phyloP scores from a whole-genome alignment of 2,329 filamentous ascomycete genomes.

The Arachnomyces sp. region DNA sequence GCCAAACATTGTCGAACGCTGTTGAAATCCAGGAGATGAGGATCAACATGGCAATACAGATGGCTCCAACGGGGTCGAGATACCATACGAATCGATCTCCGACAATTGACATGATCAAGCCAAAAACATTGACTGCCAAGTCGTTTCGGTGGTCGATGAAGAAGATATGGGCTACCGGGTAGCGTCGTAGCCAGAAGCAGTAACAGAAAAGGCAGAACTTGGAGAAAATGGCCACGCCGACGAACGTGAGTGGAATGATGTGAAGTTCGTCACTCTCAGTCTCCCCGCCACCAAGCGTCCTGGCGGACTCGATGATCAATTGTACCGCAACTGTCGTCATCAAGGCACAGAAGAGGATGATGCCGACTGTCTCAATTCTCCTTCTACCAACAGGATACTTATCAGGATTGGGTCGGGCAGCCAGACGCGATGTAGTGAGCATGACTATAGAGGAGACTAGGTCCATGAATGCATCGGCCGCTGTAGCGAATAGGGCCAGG shows the following conservation, averaged over 20 bases:
- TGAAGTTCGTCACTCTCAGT: conserved; percentile 40
- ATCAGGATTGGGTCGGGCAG: conserved; percentile 53
- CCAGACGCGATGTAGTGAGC: conserved; percentile 53
- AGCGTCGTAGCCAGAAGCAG: conserved; percentile 15
- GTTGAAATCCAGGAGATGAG: conserved; percentile 56
- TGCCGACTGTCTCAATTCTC: conserved; percentile 57
- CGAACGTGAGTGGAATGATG: conserved; percentile 49
- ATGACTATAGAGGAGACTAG: conserved; percentile 58
- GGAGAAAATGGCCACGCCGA: conserved; percentile 37
- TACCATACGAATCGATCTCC: conserved; percentile 50
- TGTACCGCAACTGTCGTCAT: conserved; percentile 61
- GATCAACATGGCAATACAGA: conserved; percentile 54
- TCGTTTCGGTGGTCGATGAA: conserved; percentile 51
- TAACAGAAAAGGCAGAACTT: conserved; percentile 17
- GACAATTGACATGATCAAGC: conserved; percentile 49
- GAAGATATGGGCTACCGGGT: conserved; percentile 15
- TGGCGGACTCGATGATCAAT: conserved; percentile 53
- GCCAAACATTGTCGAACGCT: conserved; percentile 55
- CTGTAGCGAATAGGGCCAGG: conserved; percentile 57
- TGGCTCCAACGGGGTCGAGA: conserved; percentile 55
- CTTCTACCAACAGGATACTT: conserved; percentile 58
- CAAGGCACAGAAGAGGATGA: conserved; percentile 59
- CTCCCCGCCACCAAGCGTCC: conserved; percentile 41
- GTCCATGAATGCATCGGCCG: conserved; percentile 60
- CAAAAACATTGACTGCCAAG: conserved; percentile 49